Percentiles rank a stretch among this genome's conserved stretches.
Conservation (phyloP, 306 rosid species). For the Prunus dulcis region DNA sequence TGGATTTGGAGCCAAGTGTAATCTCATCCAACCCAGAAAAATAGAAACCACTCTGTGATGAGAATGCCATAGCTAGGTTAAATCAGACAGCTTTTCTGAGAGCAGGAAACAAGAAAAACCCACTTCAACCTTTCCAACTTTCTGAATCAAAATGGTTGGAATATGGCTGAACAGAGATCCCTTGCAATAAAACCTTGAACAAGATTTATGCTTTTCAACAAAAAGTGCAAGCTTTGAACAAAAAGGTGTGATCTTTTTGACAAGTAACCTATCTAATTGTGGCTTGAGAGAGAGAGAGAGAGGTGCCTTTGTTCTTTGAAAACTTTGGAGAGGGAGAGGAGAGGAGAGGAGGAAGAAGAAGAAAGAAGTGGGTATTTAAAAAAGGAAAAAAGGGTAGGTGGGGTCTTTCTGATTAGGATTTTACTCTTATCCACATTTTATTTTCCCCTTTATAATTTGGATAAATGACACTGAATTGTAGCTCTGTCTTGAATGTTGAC, state of each 20-base stretch:
- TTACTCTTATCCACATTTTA: slow-evolving; percentile 27
- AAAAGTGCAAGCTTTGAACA: slow-evolving; percentile 13
- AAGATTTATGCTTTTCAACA: slow-evolving; percentile 2
- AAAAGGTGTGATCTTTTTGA: slow-evolving; percentile 2
- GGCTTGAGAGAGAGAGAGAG: background rate
- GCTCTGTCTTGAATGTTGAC: background rate
- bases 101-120: slow-evolving; percentile 23
- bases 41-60: slow-evolving; percentile 37
- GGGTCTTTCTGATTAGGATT: slow-evolving; percentile 21
- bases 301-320: background rate
- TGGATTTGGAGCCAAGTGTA: slow-evolving; percentile 31
- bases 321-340: background rate
- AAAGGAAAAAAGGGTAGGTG: background rate
- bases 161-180: background rate
- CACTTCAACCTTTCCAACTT: background rate
- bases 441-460: background rate
- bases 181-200: background rate
- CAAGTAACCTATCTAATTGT: background rate
- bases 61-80: slow-evolving; percentile 30
- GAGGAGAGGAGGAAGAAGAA: background rate
- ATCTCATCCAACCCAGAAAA: slow-evolving; percentile 41
- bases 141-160: background rate
- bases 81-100: background rate
- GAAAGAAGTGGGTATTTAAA: background rate
- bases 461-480: slow-evolving; percentile 10